Conservation (phyloP, 306 rosid species). For the Lagenaria siceraria region DNA sequence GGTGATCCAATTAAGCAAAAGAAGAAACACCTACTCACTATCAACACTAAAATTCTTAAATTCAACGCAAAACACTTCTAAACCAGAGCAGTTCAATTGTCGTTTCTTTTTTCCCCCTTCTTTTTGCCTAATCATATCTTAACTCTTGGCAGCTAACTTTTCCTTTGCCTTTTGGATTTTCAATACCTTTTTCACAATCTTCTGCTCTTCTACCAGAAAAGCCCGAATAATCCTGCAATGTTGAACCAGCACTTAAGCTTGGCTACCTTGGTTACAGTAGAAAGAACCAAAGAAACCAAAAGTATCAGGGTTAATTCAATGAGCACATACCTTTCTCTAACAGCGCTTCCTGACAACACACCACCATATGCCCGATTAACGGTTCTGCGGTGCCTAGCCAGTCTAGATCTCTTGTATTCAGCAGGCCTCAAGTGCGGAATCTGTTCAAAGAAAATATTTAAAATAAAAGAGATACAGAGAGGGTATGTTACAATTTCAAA, state of each 20-base stretch:
- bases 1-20: neutral
- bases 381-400: conserved; percentile 51
- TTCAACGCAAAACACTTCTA: conserved; percentile 29
- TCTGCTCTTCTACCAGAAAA: conserved; percentile 59
- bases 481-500: too few relatives aligned
- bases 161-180: conserved; percentile 62
- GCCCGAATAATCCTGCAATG: conserved; percentile 41
- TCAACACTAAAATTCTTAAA: conserved; percentile 14
- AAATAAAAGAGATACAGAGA: neutral
- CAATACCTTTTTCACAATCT: conserved; percentile 60
- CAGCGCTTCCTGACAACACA: conserved; percentile 54
- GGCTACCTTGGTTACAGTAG: neutral
- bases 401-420: conserved; percentile 52
- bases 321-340: conserved; percentile 42
- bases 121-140: conserved; percentile 1
- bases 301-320: neutral
- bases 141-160: conserved; percentile 34
- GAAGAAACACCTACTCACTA: neutral
- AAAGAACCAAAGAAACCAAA: neutral
- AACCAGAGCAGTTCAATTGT: neutral
- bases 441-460: conserved; percentile 4
- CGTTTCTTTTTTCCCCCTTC: neutral
- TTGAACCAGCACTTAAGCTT: neutral
- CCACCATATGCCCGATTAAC: conserved; percentile 59
- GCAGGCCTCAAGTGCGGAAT: conserved; percentile 61